Percentiles rank a stretch among this genome's conserved stretches.
phyloP scores from a whole-genome alignment of 148 eudicot genomes.

The Diospyros lotus region DNA sequence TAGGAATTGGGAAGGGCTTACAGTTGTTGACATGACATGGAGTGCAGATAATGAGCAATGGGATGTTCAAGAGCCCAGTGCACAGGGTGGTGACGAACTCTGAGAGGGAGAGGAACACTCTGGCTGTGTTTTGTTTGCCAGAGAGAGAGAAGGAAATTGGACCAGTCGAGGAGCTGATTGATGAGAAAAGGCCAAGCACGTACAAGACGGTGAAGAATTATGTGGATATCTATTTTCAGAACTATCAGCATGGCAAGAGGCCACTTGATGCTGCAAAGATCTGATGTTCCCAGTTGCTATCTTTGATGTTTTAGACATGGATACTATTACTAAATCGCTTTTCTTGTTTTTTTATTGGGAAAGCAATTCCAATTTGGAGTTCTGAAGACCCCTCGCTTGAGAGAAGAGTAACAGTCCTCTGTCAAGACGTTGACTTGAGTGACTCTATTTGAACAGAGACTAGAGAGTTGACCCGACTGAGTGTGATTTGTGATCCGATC shows the following conservation, averaged over 20 bases:
- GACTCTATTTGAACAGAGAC: too few relatives aligned
- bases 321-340: too few relatives aligned
- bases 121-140: constrained; percentile 32
- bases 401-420: too few relatives aligned
- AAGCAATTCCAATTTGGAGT: too few relatives aligned
- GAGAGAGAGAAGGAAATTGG: constrained; percentile 22
- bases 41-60: constrained; percentile 45
- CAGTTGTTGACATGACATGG: too few relatives aligned
- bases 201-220: constrained; percentile 33
- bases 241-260: constrained; percentile 4
- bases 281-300: neutral
- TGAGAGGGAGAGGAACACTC: constrained; percentile 30
- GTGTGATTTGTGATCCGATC: too few relatives aligned
- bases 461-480: too few relatives aligned
- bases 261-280: neutral
- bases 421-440: too few relatives aligned
- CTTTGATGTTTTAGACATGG: too few relatives aligned
- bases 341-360: too few relatives aligned
- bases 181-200: constrained; percentile 23
- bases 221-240: constrained; percentile 9
- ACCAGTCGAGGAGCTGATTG: constrained; percentile 31
- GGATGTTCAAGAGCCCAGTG: constrained; percentile 40
- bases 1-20: too few relatives aligned
- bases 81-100: constrained; percentile 44
- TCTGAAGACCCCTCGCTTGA: too few relatives aligned